These are phyloP conservation scores for Staphylotrichum longicolle DNA, from an alignment of 495 filamentous ascomycete genomes.

Conservation along the genomic window DNA sequence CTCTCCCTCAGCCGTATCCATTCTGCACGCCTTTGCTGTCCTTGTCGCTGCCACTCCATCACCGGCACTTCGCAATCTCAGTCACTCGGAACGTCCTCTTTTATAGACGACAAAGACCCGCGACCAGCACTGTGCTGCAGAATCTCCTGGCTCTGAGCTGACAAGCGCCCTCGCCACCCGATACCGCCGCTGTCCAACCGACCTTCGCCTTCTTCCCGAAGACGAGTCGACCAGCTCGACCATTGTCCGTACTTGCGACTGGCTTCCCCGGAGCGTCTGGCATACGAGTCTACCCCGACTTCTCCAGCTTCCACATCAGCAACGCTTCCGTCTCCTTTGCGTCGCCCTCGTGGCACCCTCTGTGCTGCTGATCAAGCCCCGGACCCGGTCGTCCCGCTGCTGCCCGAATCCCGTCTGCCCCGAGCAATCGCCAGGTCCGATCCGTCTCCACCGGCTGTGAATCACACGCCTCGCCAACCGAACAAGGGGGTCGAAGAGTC, in stretches of 20 bases:
- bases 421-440: constrained; percentile 26
- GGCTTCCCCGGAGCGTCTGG: neutral
- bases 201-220: neutral
- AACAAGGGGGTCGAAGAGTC: constrained; percentile 49
- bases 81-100: neutral
- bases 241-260: constrained; percentile 7
- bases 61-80: constrained; percentile 25
- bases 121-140: constrained; percentile 21
- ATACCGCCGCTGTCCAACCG: neutral
- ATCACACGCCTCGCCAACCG: constrained; percentile 34
- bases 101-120: neutral
- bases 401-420: constrained; percentile 18
- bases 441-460: constrained; percentile 33
- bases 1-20: constrained; percentile 24
- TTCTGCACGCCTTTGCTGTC: constrained; percentile 36
- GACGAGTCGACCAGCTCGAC: constrained; percentile 16
- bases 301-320: constrained; percentile 13
- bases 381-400: constrained; percentile 24
- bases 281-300: constrained; percentile 8
- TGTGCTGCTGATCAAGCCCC: constrained; percentile 15
- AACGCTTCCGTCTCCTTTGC: neutral
- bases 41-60: constrained; percentile 29
- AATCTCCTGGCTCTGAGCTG: constrained; percentile 25
- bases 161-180: neutral
- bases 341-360: constrained; percentile 17